Conservation (phyloP, 1,284 basidiomycete genomes). For the Dichomitus squalens region DNA sequence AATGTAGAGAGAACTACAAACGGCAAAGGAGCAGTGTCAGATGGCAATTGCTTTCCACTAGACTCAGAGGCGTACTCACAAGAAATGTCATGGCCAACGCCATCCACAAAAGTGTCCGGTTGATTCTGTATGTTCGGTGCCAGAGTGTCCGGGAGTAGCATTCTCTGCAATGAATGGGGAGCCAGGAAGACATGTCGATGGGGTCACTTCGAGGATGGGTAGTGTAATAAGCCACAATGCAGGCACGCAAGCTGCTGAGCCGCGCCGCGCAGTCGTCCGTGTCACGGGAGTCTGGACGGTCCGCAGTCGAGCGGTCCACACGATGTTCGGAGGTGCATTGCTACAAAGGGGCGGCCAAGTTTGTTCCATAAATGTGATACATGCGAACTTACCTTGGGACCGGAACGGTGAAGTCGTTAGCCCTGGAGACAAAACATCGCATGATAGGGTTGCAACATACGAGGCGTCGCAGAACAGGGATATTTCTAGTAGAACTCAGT, state of each 20-base stretch:
- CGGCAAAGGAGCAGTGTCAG: neutral
- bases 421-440: too few relatives aligned
- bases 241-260: too few relatives aligned
- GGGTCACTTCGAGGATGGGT: neutral
- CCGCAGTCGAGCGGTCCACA: neutral
- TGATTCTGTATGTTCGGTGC: neutral
- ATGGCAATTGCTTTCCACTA: neutral
- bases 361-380: neutral
- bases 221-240: neutral
- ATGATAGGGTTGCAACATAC: neutral
- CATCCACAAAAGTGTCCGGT: conserved; percentile 4
- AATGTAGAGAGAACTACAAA: neutral
- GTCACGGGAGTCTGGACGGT: neutral
- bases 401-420: too few relatives aligned
- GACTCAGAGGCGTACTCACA: neutral
- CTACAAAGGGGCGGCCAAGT: too few relatives aligned
- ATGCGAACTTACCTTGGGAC: too few relatives aligned
- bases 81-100: neutral
- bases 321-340: neutral
- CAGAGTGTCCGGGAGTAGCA: conserved; percentile 2
- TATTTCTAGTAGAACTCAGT: too few relatives aligned
- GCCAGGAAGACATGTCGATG: neutral
- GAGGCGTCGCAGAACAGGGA: neutral
- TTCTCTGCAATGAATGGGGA: conserved; percentile 2
- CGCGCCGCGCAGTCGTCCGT: neutral